These are phyloP conservation scores for Vitis rupestris DNA, from an alignment of 164 flowering plant species.

Conservation along the genomic window DNA sequence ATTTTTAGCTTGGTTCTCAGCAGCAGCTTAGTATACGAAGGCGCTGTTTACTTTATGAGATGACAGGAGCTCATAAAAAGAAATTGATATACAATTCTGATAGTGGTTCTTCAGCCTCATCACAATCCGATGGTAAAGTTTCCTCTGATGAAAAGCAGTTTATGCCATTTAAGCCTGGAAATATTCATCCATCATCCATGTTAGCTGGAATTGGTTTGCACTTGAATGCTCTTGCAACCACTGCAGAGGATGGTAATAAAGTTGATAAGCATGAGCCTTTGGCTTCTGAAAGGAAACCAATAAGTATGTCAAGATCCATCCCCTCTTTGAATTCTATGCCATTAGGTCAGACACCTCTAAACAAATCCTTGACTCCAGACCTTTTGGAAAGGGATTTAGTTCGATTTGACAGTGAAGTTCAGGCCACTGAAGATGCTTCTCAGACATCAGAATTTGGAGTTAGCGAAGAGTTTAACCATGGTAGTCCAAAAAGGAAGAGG, in stretches of 20 bases:
- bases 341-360: background rate
- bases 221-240: conserved; percentile 34
- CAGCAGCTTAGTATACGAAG: conserved; percentile 19
- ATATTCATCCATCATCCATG: background rate
- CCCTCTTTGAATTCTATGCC: conserved; percentile 6
- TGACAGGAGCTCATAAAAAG: conserved; percentile 15
- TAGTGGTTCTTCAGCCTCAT: conserved; percentile 5
- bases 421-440: conserved; percentile 14
- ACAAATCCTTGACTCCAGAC: background rate
- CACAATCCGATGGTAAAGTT: conserved; percentile 5
- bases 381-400: conserved; percentile 8
- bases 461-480: conserved; percentile 18
- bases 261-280: conserved; percentile 2
- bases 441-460: background rate
- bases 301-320: conserved; percentile 1
- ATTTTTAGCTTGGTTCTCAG: background rate
- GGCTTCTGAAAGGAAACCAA: conserved; percentile 14
- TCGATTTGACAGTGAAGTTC: conserved; percentile 7
- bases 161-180: background rate
- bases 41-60: conserved; percentile 34
- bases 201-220: conserved; percentile 31
- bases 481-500: conserved; percentile 30
- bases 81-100: background rate
- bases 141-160: conserved; percentile 3
- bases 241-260: conserved; percentile 7